A percentile compares a stretch with the other conserved stretches of the same genome.
Evolutionary conservation across 345 rosid species (phyloP).

Genomic region (Dipteronia dyeriana): DNA sequence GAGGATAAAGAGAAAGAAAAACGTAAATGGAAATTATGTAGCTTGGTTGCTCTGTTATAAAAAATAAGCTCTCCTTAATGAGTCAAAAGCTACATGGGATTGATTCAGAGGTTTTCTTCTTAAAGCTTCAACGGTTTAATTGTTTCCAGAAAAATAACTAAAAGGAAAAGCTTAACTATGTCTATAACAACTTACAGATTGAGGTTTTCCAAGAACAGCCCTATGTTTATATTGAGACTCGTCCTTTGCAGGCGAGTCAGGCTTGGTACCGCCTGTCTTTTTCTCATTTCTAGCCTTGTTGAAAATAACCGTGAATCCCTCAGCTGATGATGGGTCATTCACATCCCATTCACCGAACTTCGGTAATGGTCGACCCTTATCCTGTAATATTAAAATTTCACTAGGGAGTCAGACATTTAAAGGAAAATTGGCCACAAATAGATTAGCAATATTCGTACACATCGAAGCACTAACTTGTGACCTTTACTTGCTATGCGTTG

Average conservation of each 20-base stretch:
- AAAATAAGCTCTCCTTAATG: background rate
- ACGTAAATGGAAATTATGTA: background rate
- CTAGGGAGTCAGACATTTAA: background rate
- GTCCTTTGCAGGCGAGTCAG: slow-evolving; percentile 44
- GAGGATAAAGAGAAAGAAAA: background rate
- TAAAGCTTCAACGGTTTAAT: background rate
- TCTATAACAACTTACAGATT: slow-evolving; percentile 47
- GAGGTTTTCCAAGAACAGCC: slow-evolving; percentile 55
- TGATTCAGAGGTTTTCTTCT: background rate
- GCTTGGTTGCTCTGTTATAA: background rate
- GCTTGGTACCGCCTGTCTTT: slow-evolving; percentile 41
- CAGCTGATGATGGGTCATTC: slow-evolving; percentile 57
- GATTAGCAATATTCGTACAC: background rate
- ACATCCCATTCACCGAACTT: slow-evolving; percentile 72
- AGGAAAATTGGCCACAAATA: background rate
- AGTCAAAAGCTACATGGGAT: background rate
- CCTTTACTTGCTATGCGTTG: background rate
- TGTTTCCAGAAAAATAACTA: background rate
- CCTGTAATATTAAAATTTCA: slow-evolving; percentile 17
- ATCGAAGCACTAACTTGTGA: background rate
- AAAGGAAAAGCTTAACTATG: slow-evolving; percentile 3
- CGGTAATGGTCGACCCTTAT: slow-evolving; percentile 53
- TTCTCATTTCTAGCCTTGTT: slow-evolving; percentile 65
- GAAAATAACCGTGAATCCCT: slow-evolving; percentile 61
- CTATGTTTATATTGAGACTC: slow-evolving; percentile 36